These are phyloP conservation scores for Wallacemonas rigidus DNA, from an alignment of 208 protist genomes.

Conservation along the genomic window DNA sequence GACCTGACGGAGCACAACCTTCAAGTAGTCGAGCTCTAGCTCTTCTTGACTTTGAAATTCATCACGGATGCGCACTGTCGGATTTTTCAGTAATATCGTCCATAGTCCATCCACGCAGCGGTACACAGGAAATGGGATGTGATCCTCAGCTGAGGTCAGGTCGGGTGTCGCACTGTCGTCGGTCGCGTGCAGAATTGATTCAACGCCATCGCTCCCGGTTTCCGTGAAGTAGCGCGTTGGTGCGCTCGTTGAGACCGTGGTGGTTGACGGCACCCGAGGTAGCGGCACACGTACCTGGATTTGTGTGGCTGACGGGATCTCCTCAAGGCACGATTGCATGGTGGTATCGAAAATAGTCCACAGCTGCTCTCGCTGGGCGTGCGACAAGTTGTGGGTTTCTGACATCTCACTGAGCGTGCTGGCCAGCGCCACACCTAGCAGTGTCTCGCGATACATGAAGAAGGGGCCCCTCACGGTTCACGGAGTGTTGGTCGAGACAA, in stretches of 20 bases:
- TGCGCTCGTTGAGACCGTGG: conserved; percentile 2
- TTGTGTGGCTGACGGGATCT: conserved; percentile 56
- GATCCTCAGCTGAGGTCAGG: conserved; percentile 26
- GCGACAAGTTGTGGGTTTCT: conserved; percentile 38
- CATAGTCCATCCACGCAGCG: conserved; percentile 72
- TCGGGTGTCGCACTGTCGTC: neutral
- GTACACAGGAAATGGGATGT: conserved; percentile 73
- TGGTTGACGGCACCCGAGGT: neutral
- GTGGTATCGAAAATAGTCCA: conserved; percentile 80
- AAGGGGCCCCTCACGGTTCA: neutral
- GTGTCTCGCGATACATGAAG: conserved; percentile 76
- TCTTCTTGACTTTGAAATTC: conserved; percentile 56
- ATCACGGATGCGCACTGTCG: conserved; percentile 65
- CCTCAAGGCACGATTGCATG: conserved; percentile 65
- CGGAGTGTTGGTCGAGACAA: too few relatives aligned
- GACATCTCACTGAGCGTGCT: conserved; percentile 67
- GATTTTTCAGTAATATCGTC: conserved; percentile 85
- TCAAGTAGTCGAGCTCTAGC: conserved; percentile 79
- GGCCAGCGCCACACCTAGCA: conserved; percentile 70
- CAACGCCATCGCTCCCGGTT: neutral
- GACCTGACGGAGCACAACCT: conserved; percentile 35
- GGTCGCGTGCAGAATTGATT: neutral
- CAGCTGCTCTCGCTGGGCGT: conserved; percentile 69
- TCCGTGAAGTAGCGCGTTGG: neutral
- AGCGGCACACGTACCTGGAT: conserved; percentile 54